Evolutionary conservation across 257 asterid genomes (phyloP).

Genomic region (Solanum piurae): DNA sequence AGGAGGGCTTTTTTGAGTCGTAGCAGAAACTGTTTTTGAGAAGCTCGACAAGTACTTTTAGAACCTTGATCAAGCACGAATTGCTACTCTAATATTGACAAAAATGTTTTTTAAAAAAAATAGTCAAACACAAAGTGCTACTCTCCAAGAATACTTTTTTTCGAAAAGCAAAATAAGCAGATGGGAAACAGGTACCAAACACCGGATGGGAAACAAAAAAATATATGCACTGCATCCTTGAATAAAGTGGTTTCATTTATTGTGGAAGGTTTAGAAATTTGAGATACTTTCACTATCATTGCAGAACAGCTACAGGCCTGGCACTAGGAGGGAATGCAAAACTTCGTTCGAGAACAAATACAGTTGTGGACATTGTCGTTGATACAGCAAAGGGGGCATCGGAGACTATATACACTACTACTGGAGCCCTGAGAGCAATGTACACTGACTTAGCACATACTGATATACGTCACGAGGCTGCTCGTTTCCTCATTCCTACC

Average conservation of each 20-base stretch:
- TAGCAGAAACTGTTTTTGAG: background rate
- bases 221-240: background rate
- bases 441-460: slow-evolving; percentile 20
- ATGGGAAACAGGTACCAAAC: background rate
- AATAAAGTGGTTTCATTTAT: background rate
- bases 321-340: slow-evolving; percentile 66
- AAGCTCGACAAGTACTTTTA: background rate
- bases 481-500: slow-evolving; percentile 40
- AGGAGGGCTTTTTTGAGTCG: background rate
- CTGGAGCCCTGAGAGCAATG: slow-evolving; percentile 58
- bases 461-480: slow-evolving; percentile 20
- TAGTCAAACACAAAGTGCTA: background rate
- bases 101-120: background rate
- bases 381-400: slow-evolving; percentile 79
- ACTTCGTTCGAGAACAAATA: slow-evolving; percentile 50
- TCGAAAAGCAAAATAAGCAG: background rate
- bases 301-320: slow-evolving; percentile 59
- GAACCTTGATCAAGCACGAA: background rate
- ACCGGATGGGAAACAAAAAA: background rate
- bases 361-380: slow-evolving; percentile 50
- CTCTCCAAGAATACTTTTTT: background rate
- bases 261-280: background rate
- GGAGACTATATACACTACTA: slow-evolving; percentile 41
- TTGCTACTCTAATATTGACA: background rate
- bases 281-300: background rate